Evolutionary conservation across 2,329 filamentous ascomycete species (phyloP), one percentile per base, ranked within the genome.

Genomic region (Teratosphaeria viscida): DNA sequence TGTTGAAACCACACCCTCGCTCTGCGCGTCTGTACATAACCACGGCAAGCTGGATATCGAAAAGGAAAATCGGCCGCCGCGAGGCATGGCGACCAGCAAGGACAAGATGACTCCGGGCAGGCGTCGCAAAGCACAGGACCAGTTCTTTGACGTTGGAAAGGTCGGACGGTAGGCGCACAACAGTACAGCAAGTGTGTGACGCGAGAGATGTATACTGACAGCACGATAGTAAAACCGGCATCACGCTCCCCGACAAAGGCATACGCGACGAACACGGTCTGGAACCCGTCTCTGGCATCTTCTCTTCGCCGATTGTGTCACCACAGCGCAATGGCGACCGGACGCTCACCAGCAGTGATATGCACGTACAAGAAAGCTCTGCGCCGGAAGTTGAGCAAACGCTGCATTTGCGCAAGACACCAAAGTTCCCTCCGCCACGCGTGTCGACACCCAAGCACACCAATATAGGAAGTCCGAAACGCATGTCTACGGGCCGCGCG

Each of bases 181-280:
- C 11, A 39, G 23, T 23, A 7, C 19, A 19, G 4, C 8, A 16
- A 14, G 47, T 5, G 11, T 23, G 0, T 23, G 16, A 5, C 29
- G 27, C 12, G 12, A 27, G 16, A 47, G 27, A 19, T 23, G 26
- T 19, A 37, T 16, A 23, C 65, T 67, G 60, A 67, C 59, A 14
- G 39, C 65, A 59, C 19, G 57, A 56, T 66, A 96, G 92, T 67
- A 95, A 95, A 81, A 99, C 94, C 0, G 94, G 94, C 53, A 82
- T 95, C 29, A 88, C 85, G 0, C 75, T 97, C 35, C 84, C 85
- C 68, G 90, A 96, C 69, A 85, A 80, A 59, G 90, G 90, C 57
- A 79, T 86, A 62, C 88, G 90, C 76, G 92, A 97, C 75, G 91
- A 95, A 72, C 81, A 96, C 80, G 94, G 92, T 73, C 85, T 99